Percentiles rank a stretch among this genome's conserved stretches.
These are phyloP conservation scores for Phaeophleospora eucalypticola DNA, from an alignment of 2,329 filamentous ascomycete genomes.

Conservation along the genomic window DNA sequence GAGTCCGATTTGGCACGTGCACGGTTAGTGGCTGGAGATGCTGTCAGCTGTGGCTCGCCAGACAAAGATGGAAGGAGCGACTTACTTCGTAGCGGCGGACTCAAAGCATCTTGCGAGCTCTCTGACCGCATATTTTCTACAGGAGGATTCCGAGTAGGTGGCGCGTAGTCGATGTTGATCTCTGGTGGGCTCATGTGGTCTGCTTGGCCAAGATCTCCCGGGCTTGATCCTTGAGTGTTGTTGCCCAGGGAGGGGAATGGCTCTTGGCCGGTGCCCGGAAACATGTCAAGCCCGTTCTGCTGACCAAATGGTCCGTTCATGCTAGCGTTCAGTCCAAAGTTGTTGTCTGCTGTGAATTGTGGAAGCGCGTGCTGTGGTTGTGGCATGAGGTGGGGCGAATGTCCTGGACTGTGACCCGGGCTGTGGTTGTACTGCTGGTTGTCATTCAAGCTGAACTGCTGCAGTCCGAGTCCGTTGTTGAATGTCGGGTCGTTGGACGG, in stretches of 20 bases:
- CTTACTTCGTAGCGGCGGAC: constrained; percentile 67
- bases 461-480: constrained; percentile 72
- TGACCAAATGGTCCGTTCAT: constrained; percentile 47
- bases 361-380: constrained; percentile 59
- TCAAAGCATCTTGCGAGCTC: constrained; percentile 70
- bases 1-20: constrained; percentile 60
- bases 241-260: constrained; percentile 46
- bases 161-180: constrained; percentile 91
- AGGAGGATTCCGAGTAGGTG: constrained; percentile 55
- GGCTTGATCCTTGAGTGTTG: constrained; percentile 36
- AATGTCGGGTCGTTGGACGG: constrained; percentile 71
- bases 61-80: constrained; percentile 14
- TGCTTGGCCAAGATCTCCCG: constrained; percentile 56
- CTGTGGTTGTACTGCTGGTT: constrained; percentile 36
- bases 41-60: constrained; percentile 5
- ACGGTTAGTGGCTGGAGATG: constrained; percentile 36
- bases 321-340: constrained; percentile 45
- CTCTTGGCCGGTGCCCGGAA: constrained; percentile 46
- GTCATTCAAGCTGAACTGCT: constrained; percentile 76
- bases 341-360: constrained; percentile 42
- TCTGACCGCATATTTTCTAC: constrained; percentile 44
- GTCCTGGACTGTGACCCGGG: constrained; percentile 53
- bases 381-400: constrained; percentile 62
- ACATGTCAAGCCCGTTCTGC: constrained; percentile 48
- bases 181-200: constrained; percentile 84